phyloP scores from a whole-genome alignment of 2,329 filamentous ascomycete species.

The Monosporascus sp. region DNA sequence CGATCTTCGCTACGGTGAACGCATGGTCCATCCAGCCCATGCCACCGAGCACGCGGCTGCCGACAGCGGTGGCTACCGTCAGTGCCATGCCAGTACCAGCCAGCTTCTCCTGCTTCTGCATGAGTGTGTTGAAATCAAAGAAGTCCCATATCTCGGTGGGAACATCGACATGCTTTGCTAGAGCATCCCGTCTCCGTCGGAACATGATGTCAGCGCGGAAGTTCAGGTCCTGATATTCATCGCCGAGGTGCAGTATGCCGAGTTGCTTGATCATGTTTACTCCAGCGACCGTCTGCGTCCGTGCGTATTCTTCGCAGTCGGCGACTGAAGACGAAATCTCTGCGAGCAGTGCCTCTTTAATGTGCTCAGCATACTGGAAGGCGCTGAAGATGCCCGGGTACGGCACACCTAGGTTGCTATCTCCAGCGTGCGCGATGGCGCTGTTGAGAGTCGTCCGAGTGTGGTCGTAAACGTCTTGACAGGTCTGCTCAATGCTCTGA shows the following conservation, averaged over 20 bases:
- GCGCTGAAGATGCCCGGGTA: constrained; percentile 83
- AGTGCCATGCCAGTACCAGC: constrained; percentile 92
- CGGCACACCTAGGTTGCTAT: constrained; percentile 71
- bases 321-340: constrained; percentile 76
- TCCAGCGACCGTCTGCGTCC: constrained; percentile 68
- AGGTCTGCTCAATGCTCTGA: constrained; percentile 75
- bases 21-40: constrained; percentile 87
- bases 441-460: constrained; percentile 69
- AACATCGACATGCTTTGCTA: constrained; percentile 81
- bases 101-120: constrained; percentile 90
- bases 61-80: constrained; percentile 82
- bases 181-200: constrained; percentile 69
- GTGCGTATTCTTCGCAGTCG: constrained; percentile 80
- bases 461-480: constrained; percentile 78
- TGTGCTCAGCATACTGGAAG: constrained; percentile 88
- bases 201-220: constrained; percentile 97
- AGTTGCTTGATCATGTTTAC: constrained; percentile 86
- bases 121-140: constrained; percentile 75
- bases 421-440: constrained; percentile 73
- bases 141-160: constrained; percentile 90
- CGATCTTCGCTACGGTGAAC: constrained; percentile 70
- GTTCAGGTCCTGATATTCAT: constrained; percentile 77
- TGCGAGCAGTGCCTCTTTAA: constrained; percentile 87
- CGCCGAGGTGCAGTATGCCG: constrained; percentile 80
- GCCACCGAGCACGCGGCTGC: constrained; percentile 74